Conservation (phyloP, 2,329 filamentous ascomycete genomes). For the Paraphoma sp. region DNA sequence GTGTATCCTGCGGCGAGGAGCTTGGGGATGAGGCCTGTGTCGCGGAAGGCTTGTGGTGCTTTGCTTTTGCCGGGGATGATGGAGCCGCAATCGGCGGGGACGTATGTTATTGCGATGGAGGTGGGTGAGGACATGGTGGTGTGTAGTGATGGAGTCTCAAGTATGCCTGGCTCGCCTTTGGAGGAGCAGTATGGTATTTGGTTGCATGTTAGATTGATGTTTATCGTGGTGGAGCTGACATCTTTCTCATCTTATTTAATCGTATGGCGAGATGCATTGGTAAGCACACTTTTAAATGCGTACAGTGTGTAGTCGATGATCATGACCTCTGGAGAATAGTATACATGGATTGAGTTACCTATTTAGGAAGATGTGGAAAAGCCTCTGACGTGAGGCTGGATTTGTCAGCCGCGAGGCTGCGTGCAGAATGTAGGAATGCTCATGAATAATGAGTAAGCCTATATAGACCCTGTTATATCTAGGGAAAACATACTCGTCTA, state of each 20-base stretch:
- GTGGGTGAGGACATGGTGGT: neutral
- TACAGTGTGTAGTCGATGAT: no score
- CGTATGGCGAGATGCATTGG: neutral
- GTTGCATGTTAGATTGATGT: neutral
- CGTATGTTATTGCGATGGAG: conserved; percentile 12
- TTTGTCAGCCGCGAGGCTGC: neutral
- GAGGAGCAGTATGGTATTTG: neutral
- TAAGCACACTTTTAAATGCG: neutral
- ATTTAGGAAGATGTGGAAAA: neutral
- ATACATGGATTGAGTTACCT: neutral
- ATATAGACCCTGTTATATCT: no score
- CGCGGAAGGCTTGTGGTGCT: conserved; percentile 15
- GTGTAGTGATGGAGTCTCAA: neutral
- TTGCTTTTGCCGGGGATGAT: conserved; percentile 20
- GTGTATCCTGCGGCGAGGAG: conserved; percentile 7
- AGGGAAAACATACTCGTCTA: no score
- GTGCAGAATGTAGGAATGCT: no score
- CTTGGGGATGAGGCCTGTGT: conserved; percentile 5
- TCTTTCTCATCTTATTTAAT: no score
- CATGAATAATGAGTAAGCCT: no score
- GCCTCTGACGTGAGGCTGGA: neutral
- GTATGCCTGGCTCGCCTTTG: neutral
- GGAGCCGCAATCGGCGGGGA: conserved; percentile 21
- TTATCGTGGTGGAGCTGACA: no score
- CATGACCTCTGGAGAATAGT: neutral